These are phyloP conservation scores for Diplodia sapinea DNA, from an alignment of 2,329 filamentous ascomycete species.

Conservation along the genomic window DNA sequence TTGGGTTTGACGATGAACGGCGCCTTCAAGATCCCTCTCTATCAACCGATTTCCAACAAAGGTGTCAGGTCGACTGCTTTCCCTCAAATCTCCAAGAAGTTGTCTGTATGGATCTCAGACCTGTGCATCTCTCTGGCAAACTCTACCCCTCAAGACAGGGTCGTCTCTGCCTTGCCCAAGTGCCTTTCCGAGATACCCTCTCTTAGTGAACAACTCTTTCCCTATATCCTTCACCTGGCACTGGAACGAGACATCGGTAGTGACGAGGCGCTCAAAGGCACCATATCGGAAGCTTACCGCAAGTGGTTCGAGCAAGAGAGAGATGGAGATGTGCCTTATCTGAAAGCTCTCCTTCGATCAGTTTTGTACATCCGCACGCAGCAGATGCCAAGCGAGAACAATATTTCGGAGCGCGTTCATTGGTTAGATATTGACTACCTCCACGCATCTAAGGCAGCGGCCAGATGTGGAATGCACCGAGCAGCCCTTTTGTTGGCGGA, in stretches of 20 bases:
- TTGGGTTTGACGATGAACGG: slow-evolving; percentile 40
- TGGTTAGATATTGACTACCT: slow-evolving; percentile 88
- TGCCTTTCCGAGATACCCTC: slow-evolving; percentile 69
- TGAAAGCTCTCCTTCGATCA: slow-evolving; percentile 75
- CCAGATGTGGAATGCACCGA: slow-evolving; percentile 82
- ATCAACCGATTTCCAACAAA: slow-evolving; percentile 29
- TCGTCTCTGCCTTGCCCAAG: slow-evolving; percentile 71
- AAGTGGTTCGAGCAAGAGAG: slow-evolving; percentile 65
- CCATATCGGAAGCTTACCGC: slow-evolving; percentile 69
- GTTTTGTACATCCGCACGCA: slow-evolving; percentile 90
- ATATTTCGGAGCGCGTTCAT: slow-evolving; percentile 75
- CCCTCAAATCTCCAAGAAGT: slow-evolving; percentile 35
- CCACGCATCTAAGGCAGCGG: slow-evolving; percentile 72
- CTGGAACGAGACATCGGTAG: slow-evolving; percentile 71
- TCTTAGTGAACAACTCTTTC: slow-evolving; percentile 76
- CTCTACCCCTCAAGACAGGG: slow-evolving; percentile 63
- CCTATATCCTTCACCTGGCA: slow-evolving; percentile 83
- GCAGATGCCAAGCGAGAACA: slow-evolving; percentile 73
- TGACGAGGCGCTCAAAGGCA: slow-evolving; percentile 61
- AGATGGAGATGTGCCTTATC: slow-evolving; percentile 62
- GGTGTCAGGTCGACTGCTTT: slow-evolving; percentile 36
- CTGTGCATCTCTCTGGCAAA: slow-evolving; percentile 63
- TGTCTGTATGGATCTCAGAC: slow-evolving; percentile 63
- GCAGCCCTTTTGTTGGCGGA: slow-evolving; percentile 85
- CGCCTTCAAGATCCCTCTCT: slow-evolving; percentile 33